These are phyloP conservation scores for Naganishia sp. DNA, from an alignment of 1,284 basidiomycete genomes.

Conservation along the genomic window DNA sequence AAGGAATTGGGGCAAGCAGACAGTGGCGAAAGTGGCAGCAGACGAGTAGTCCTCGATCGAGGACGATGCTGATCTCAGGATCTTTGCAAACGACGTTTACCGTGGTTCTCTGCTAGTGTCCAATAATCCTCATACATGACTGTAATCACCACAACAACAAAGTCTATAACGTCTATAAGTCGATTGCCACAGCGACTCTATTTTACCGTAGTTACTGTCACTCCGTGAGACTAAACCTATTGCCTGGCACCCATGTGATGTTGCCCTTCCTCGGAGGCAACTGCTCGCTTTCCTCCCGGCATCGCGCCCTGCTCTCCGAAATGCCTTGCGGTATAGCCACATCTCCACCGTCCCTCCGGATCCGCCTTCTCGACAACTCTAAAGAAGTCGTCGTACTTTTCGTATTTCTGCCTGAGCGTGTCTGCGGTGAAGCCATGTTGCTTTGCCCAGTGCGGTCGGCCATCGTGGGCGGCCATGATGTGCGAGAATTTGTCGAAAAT, in stretches of 20 bases:
- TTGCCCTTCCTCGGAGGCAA: constrained; percentile 13
- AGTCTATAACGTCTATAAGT: neutral
- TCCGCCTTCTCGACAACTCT: constrained; percentile 71
- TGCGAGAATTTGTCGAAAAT: constrained; percentile 79
- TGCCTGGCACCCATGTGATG: neutral
- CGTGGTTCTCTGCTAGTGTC: too few relatives aligned
- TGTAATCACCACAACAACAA: too few relatives aligned
- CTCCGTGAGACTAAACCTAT: too few relatives aligned
- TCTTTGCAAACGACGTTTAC: too few relatives aligned
- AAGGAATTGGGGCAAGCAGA: neutral
- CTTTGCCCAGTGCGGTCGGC: constrained; percentile 97
- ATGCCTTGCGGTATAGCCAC: constrained; percentile 59
- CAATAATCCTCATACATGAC: too few relatives aligned
- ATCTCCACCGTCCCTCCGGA: constrained; percentile 71
- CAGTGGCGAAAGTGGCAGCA: neutral
- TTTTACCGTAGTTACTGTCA: too few relatives aligned
- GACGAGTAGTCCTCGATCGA: neutral
- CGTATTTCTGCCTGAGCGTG: constrained; percentile 70
- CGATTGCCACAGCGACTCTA: neutral
- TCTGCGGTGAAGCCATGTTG: constrained; percentile 74
- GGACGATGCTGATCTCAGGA: too few relatives aligned
- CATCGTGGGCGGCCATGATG: constrained; percentile 71
- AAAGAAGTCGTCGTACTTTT: constrained; percentile 79
- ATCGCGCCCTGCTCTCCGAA: constrained; percentile 43
- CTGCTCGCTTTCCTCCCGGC: constrained; percentile 7